Base-by-base conservation (phyloP, 2,329 filamentous ascomycete species). In the Geosmithia flava region DNA sequence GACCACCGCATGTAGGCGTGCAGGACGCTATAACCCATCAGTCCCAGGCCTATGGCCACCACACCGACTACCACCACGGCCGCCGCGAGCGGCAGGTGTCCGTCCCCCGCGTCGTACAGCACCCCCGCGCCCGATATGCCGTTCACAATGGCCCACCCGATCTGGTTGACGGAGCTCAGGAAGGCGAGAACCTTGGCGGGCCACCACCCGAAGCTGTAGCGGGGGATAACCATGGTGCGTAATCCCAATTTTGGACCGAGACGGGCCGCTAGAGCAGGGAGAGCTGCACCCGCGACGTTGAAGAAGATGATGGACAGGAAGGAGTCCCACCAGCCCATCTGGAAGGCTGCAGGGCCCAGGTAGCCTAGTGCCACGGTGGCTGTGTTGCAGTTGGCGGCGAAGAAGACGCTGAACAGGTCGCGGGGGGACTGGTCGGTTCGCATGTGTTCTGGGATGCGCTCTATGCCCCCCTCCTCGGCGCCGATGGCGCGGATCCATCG, bases 131-230 rank as follows among this genome's bases (percentile, higher is more conserved):
- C 85, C 19, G 88, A 83, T 52, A 90, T 87, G 47, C 78, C 75
- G 61, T 89, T 89, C 53, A 87, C 80, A 1, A 80, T 71, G 10
- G 80, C 81, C 84, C 85, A 88, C 48, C 85, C 84, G 5, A 88
- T 62, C 58, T 80, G 87, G 29, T 82, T 80, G 16, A 87, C 66
- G 40, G 84, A 67, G 62, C 87, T 86, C 64, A 87, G 47, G 2
- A 33, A 67, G 73, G 62, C 66, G 82, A 80, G 76, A 54, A 86
- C 62, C 62, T 84, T 85, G 30, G 80, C 79, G n/a, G 74, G 75
- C 54, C 76, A 78, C 65, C 75, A 84, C 23, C 84, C 84, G 57
- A 86, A 87, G 68, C 72, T 87, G 66, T 83, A 87, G 37, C 84
- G 70, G 6, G 80, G 83, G 15, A 88, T 69, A 1, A 87, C 80